A percentile compares a stretch with the other conserved stretches of the same genome.
Conservation (phyloP, 1,284 basidiomycete species). For the Sanghuangporus weigelae region DNA sequence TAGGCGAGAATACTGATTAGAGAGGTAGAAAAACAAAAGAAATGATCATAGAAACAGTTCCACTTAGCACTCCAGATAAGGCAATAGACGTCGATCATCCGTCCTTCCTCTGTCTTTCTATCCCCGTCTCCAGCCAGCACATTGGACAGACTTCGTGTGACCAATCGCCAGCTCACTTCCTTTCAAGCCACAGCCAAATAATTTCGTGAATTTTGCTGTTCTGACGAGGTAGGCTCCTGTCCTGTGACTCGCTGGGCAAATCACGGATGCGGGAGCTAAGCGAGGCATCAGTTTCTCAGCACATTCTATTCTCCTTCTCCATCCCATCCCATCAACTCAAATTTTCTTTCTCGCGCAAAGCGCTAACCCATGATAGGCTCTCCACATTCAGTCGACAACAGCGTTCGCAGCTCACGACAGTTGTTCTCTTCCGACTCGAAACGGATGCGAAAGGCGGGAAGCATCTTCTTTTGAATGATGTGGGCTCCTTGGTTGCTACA, state of each 20-base stretch:
- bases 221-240: background rate
- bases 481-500: background rate
- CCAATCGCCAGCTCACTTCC: background rate
- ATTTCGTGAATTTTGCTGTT: background rate
- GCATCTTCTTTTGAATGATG: background rate
- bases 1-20: background rate
- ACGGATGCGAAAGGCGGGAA: background rate
- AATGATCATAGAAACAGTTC: background rate
- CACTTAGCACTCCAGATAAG: background rate
- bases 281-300: background rate
- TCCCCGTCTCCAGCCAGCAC: background rate
- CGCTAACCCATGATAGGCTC: background rate
- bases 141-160: background rate
- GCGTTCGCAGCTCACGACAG: background rate
- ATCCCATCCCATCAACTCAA: background rate
- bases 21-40: constrained; percentile 5
- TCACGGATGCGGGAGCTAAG: background rate
- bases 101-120: background rate
- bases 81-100: background rate
- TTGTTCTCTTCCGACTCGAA: background rate
- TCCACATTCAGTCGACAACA: background rate
- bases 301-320: background rate
- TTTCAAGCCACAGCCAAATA: background rate
- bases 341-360: background rate
- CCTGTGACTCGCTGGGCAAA: background rate